Base-by-base conservation (phyloP, 1,284 basidiomycete genomes). In the Fomitopsis palustris region DNA sequence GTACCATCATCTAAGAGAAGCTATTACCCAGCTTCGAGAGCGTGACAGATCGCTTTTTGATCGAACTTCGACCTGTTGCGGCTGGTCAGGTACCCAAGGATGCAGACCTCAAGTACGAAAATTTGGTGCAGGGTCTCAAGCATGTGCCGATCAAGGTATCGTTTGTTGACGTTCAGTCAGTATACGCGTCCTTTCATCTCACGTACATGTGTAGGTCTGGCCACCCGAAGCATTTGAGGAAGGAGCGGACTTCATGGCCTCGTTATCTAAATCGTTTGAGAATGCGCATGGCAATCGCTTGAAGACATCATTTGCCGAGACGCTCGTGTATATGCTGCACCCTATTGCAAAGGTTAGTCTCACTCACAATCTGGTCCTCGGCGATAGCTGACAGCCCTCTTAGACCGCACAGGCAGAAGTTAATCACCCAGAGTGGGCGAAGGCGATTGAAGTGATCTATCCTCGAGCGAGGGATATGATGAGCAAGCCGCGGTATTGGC, bases 381-480 rank as follows among this genome's bases (percentile, higher is more conserved):
- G 10, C 43, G 43, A 43, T 23, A 8, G 17, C 27, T 23, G 9
- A 42, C 3, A 17, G 12, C 3, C 39, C 21, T 16, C 54, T 59
- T 39, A 94, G 87, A 95, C 92, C 27, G 96, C 95, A 0, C 95
- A 96, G 71, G 96, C 94, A 1, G 96, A 98, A 76, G 93, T 96
- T 53, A 97, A 98, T 68, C 92, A 97, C 71, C 96, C 96, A 0
- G 82, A 90, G 58, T 98, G 96, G 96, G 90, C 88, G 1, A 94
- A 93, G 70, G 95, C 95, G 0, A 90, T 97, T 51, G 90, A 95
- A 64, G 77, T 86, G 6, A 92, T 98, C 43, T 88, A 90, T 69
- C 89, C 91, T 1, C 90, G 92, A 66, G 93, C 95, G 4, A 81
- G 84, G 58, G 90, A 91, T 56, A 96, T 98, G 92, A 86, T 90